phyloP scores from a whole-genome alignment of 108 stramenopile genomes.

The Fragilaria radians region DNA sequence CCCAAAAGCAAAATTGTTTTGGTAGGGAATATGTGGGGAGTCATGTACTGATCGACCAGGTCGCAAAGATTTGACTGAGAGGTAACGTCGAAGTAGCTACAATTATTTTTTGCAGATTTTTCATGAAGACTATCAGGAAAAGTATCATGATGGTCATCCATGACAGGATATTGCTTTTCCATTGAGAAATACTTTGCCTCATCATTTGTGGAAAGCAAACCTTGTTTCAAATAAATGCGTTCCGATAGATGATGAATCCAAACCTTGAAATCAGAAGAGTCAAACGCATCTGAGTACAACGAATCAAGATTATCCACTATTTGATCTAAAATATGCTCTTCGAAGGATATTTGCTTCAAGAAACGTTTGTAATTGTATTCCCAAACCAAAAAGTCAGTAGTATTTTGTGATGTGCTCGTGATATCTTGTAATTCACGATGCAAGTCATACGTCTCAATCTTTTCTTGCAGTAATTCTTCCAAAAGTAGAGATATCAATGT shows the following conservation, averaged over 20 bases:
- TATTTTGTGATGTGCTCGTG: no score
- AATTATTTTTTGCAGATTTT: background rate
- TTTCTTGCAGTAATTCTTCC: no score
- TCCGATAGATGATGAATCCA: background rate
- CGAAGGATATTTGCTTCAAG: background rate
- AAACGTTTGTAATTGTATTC: background rate
- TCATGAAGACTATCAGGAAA: background rate
- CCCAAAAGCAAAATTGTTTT: slow-evolving; percentile 34
- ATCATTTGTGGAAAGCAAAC: background rate
- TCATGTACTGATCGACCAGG: background rate
- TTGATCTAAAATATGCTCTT: background rate
- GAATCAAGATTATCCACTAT: background rate
- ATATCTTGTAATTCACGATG: no score
- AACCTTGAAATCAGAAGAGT: background rate
- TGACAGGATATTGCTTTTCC: background rate
- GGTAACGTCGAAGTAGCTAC: background rate
- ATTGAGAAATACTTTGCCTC: no score
- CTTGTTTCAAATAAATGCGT: background rate
- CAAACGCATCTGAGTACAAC: background rate
- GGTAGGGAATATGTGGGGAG: background rate
- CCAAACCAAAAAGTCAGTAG: background rate
- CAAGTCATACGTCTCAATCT: no score
- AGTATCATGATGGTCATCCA: background rate
- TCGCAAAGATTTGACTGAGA: background rate
- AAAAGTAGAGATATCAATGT: no score